Percentiles rank a stretch among this genome's conserved stretches.
These are phyloP conservation scores for Colletotrichum navitas DNA, from an alignment of 2,329 filamentous ascomycete species.

Conservation along the genomic window DNA sequence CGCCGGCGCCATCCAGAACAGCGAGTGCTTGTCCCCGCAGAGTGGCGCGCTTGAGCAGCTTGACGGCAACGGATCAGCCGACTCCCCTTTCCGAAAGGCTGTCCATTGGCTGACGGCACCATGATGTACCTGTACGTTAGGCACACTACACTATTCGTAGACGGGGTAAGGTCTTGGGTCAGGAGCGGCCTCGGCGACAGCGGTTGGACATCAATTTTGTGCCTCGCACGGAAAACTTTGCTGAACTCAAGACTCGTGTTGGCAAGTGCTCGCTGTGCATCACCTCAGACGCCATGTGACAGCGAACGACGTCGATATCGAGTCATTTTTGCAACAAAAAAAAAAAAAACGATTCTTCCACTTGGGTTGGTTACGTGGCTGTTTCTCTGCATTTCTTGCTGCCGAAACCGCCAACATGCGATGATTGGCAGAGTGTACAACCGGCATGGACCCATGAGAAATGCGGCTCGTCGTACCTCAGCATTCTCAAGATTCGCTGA, in stretches of 20 bases:
- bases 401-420: neutral
- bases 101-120: constrained; percentile 10
- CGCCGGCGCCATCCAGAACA: constrained; percentile 7
- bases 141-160: neutral
- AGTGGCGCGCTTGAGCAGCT: constrained; percentile 6
- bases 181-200: neutral
- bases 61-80: constrained; percentile 18
- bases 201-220: neutral
- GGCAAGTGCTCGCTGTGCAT: constrained; percentile 1
- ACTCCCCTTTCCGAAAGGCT: constrained; percentile 2
- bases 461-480: constrained; percentile 19
- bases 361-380: neutral
- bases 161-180: neutral
- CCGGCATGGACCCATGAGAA: constrained; percentile 6
- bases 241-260: constrained; percentile 10
- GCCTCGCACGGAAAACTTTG: neutral
- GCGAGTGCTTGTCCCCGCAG: constrained; percentile 7
- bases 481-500: constrained; percentile 8
- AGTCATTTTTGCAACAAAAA: neutral
- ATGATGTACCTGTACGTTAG: neutral
- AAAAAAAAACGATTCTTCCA: neutral
- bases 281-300: constrained; percentile 6
- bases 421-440: neutral
- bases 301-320: neutral
- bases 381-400: neutral